Evolutionary conservation across 176 grass and related monocot species (phyloP), one percentile per base, ranked within the genome.

Genomic region (Ensete glaucum): DNA sequence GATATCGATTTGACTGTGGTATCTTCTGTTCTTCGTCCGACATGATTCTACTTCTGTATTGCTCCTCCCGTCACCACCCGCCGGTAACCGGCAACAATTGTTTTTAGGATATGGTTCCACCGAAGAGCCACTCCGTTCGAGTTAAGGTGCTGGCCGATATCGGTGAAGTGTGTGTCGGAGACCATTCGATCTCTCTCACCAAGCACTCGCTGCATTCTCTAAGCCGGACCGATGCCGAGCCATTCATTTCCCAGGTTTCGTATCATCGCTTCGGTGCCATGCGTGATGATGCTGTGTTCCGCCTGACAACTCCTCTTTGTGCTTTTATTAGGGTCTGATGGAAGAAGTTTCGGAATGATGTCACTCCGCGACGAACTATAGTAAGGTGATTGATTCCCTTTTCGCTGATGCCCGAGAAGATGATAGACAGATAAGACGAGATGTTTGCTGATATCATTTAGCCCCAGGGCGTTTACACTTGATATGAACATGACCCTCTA

Each of bases 1-100:
- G 88, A 99, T 79, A 81, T 94, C 77, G 95, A 99, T 89, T 88
- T 99, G 64, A 89, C 90, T 71, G 95, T 94, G 90, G 95, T 99
- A 87, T 71, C 53, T 1, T 34, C n/a, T 22, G 66, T 81, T 67
- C 52, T 60, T 23, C 52, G 29, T 69, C 77, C 67, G 50, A 60
- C 81, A 66, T 50, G 57, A 64, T 52, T 29, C 25, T 56, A 17
- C 74, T 68, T 16, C 25, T 70, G 27, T 67, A n/a, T 75, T 54
- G 12, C 87, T n/a, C 75, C 4, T 43, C 34, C 34, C 0, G 34
- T 43, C 34, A 43, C 34, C 3, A 0, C 34, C 5, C 34, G 34
- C 34, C 34, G 34, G 34, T 34, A 34, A 43, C 34, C 34, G 4
- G 34, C 34, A 43, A 6, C 17, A 50, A 9, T 48, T n/a, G 56